Evolutionary conservation across 2,329 filamentous ascomycete species (phyloP).

Genomic region (Blastomyces percursus): DNA sequence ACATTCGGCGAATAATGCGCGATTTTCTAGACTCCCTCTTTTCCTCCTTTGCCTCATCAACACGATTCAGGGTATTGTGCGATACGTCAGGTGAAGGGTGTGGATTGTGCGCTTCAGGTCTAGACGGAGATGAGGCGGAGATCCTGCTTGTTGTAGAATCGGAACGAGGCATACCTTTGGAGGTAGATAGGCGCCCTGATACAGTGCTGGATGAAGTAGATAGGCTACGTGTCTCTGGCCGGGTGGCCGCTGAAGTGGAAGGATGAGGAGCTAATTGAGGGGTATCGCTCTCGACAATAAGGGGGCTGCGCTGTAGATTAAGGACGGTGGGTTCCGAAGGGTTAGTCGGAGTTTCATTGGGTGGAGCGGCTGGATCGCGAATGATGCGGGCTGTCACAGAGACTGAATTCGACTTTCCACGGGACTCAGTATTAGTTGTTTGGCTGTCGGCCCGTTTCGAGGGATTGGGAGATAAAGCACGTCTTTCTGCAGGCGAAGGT

Average conservation of each 20-base stretch:
- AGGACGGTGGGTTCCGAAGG: slow-evolving; percentile 25
- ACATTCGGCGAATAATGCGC: slow-evolving; percentile 57
- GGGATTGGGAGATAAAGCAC: slow-evolving; percentile 19
- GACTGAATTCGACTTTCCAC: slow-evolving; percentile 53
- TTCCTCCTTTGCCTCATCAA: slow-evolving; percentile 36
- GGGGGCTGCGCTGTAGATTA: slow-evolving; percentile 44
- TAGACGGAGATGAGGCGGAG: slow-evolving; percentile 30
- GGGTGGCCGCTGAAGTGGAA: slow-evolving; percentile 16
- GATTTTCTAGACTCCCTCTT: slow-evolving; percentile 48
- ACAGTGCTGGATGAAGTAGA: slow-evolving; percentile 31
- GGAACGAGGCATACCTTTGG: slow-evolving; percentile 24
- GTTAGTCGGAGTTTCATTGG: slow-evolving; percentile 20
- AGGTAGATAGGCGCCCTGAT: slow-evolving; percentile 32
- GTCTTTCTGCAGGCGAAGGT: slow-evolving; percentile 19
- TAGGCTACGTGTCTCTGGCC: slow-evolving; percentile 26
- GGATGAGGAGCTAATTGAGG: slow-evolving; percentile 21
- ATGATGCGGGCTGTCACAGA: slow-evolving; percentile 80
- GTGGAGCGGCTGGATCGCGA: slow-evolving; percentile 45
- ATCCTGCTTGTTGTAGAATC: slow-evolving; percentile 30
- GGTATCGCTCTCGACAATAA: slow-evolving; percentile 57
- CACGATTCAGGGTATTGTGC: slow-evolving; percentile 18
- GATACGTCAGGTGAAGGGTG: slow-evolving; percentile 27
- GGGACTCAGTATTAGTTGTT: slow-evolving; percentile 17
- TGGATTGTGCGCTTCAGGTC: slow-evolving; percentile 24
- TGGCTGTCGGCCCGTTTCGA: slow-evolving; percentile 24